These are phyloP conservation scores for Tolypocladium inflatum DNA, from an alignment of 2,329 filamentous ascomycete species.

Conservation along the genomic window DNA sequence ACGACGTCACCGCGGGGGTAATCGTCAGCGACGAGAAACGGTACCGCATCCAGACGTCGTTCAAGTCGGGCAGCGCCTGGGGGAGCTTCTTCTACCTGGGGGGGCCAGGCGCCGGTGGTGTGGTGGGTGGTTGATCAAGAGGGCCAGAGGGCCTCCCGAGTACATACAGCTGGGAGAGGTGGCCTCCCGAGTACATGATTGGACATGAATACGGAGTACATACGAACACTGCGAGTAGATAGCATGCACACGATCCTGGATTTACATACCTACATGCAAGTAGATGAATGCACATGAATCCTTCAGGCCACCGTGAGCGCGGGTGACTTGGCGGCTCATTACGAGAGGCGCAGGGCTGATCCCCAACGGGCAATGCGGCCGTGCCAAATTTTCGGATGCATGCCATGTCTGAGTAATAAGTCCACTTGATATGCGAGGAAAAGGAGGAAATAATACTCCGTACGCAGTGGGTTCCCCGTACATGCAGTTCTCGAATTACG, in stretches of 20 bases:
- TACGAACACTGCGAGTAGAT: no score
- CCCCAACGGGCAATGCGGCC: background rate
- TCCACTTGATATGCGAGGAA: background rate
- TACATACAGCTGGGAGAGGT: background rate
- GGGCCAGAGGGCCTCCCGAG: no score
- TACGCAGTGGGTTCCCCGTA: background rate
- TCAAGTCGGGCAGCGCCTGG: constrained; percentile 8
- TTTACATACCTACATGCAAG: background rate
- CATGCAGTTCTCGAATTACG: background rate
- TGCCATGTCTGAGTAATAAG: background rate
- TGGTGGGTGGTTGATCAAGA: constrained; percentile 10
- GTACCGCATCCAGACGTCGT: constrained; percentile 7
- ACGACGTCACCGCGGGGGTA: constrained; percentile 1
- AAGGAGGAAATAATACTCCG: background rate
- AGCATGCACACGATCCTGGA: no score
- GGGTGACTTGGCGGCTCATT: background rate
- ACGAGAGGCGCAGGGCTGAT: background rate
- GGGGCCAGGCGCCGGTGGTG: constrained; percentile 10
- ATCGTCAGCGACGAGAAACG: constrained; percentile 6
- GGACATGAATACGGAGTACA: no score
- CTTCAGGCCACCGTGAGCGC: no score
- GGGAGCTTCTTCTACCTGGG: constrained; percentile 10
- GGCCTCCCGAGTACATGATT: background rate
- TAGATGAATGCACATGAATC: background rate
- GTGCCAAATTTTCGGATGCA: background rate